A percentile compares a stretch with the other conserved stretches of the same genome.
Conservation (phyloP, 1,284 basidiomycete genomes). For the Cronartium ribicola region DNA sequence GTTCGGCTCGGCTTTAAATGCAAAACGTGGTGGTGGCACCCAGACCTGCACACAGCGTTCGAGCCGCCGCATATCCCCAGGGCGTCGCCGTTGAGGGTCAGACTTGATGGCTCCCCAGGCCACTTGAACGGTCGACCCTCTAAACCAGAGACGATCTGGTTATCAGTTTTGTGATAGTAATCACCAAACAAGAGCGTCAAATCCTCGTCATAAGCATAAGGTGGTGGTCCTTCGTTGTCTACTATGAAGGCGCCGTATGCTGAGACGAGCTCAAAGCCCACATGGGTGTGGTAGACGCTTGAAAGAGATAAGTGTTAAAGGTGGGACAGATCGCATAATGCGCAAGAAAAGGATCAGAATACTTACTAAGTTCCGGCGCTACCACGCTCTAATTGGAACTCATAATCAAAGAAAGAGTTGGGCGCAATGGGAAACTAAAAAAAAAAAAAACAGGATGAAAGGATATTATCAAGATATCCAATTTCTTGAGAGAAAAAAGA, state of each 20-base stretch:
- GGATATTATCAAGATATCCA: too few species aligned
- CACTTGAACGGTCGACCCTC: conserved; percentile 23
- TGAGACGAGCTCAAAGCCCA: conserved; percentile 17
- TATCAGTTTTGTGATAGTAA: conserved; percentile 36
- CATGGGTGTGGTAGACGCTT: conserved; percentile 38
- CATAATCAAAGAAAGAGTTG: conserved; percentile 35
- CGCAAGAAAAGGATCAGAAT: conserved; percentile 1
- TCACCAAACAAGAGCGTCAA: conserved; percentile 30
- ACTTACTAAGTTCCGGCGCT: conserved; percentile 40
- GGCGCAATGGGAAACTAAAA: conserved; percentile 28
- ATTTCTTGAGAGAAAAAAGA: too few species aligned
- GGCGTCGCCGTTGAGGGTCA: conserved; percentile 30
- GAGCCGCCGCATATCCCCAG: conserved; percentile 13
- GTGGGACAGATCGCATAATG: background rate
- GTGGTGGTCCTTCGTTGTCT: conserved; percentile 3
- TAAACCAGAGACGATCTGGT: conserved; percentile 18
- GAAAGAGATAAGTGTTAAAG: background rate
- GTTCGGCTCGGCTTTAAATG: conserved; percentile 18
- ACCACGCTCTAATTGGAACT: conserved; percentile 23
- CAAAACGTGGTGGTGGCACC: conserved; percentile 18
- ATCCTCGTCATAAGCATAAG: conserved; percentile 37
- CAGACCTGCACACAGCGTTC: conserved; percentile 12
- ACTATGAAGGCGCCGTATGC: conserved; percentile 35
- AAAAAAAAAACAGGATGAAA: background rate
- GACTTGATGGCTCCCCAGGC: conserved; percentile 32